phyloP scores from a whole-genome alignment of 179 eudicot species.

The Beta corolliflora region DNA sequence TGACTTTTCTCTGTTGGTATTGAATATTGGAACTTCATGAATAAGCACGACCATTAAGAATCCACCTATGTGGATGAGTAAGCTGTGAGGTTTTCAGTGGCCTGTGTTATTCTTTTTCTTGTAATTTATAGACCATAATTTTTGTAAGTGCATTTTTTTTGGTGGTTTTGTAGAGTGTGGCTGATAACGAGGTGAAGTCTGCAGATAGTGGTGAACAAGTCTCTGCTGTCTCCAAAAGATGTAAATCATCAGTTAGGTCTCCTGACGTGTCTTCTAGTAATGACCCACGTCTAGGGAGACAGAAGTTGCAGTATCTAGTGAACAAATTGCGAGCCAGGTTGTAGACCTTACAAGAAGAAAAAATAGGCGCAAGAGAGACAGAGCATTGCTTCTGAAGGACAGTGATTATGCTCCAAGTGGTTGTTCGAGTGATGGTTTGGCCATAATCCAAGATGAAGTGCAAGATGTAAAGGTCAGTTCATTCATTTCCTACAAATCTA shows the following conservation, averaged over 20 bases:
- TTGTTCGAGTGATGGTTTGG: conserved; percentile 16
- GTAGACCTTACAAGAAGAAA: conserved; percentile 49
- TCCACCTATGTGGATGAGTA: not conserved
- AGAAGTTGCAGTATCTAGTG: conserved; percentile 59
- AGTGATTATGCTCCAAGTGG: conserved; percentile 28
- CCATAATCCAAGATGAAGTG: conserved; percentile 32
- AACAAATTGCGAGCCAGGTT: conserved; percentile 40
- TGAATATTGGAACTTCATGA: not conserved
- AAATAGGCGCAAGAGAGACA: conserved; percentile 60
- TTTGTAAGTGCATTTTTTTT: conserved; percentile 7
- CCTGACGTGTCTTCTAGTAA: conserved; percentile 36
- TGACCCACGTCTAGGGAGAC: conserved; percentile 43
- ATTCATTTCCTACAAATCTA: not conserved
- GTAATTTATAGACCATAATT: not conserved
- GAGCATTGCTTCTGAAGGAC: conserved; percentile 31
- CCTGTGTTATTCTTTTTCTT: not conserved
- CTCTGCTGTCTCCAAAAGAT: conserved; percentile 21
- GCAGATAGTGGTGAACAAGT: conserved; percentile 26
- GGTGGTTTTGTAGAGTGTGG: conserved; percentile 22
- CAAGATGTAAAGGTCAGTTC: conserved; percentile 47
- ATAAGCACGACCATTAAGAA: not conserved
- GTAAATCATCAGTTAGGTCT: conserved; percentile 34
- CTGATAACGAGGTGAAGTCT: conserved; percentile 34
- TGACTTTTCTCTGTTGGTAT: not conserved
- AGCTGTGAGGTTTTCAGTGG: not conserved